phyloP scores from a whole-genome alignment of 2,329 filamentous ascomycete species.

The Pyrenochaeta sp. region DNA sequence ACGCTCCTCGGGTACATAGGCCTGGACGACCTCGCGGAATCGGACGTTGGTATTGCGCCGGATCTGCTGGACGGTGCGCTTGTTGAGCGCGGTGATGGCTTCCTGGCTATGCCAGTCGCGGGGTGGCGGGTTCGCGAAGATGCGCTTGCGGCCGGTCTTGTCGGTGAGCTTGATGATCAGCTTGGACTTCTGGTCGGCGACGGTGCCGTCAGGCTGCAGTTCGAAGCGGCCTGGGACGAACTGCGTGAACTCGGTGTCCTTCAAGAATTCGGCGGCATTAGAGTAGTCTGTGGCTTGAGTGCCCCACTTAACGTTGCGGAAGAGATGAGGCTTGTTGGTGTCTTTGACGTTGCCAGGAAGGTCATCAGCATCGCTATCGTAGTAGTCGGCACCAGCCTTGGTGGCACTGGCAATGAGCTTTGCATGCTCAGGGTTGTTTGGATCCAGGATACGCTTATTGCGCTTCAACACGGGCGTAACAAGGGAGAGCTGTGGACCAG shows the following conservation, averaged over 20 bases:
- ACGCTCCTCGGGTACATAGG: conserved; percentile 33
- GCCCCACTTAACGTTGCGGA: conserved; percentile 40
- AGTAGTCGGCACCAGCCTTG: conserved; percentile 34
- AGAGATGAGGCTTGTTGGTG: conserved; percentile 29
- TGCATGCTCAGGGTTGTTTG: conserved; percentile 23
- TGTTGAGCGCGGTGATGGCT: conserved; percentile 38
- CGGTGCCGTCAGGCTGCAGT: conserved; percentile 27
- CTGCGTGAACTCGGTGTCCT: conserved; percentile 28
- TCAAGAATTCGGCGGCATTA: conserved; percentile 22
- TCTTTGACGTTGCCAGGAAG: conserved; percentile 23
- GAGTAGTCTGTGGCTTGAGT: conserved; percentile 19
- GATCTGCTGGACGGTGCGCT: conserved; percentile 43
- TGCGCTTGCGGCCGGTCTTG: conserved; percentile 25
- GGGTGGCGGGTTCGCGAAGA: conserved; percentile 39
- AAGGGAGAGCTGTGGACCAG: conserved; percentile 10
- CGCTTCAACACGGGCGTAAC: conserved; percentile 27
- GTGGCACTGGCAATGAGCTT: conserved; percentile 25
- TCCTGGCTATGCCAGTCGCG: conserved; percentile 38
- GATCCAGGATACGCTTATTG: conserved; percentile 30
- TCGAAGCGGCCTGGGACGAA: conserved; percentile 42
- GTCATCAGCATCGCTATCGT: conserved; percentile 35
- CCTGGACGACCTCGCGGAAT: conserved; percentile 32
- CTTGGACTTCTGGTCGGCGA: conserved; percentile 38
- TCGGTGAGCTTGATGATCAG: conserved; percentile 36
- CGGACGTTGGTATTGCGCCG: conserved; percentile 37